These are phyloP conservation scores for Coniophora puteana DNA, from an alignment of 1,284 basidiomycete genomes.

Conservation along the genomic window DNA sequence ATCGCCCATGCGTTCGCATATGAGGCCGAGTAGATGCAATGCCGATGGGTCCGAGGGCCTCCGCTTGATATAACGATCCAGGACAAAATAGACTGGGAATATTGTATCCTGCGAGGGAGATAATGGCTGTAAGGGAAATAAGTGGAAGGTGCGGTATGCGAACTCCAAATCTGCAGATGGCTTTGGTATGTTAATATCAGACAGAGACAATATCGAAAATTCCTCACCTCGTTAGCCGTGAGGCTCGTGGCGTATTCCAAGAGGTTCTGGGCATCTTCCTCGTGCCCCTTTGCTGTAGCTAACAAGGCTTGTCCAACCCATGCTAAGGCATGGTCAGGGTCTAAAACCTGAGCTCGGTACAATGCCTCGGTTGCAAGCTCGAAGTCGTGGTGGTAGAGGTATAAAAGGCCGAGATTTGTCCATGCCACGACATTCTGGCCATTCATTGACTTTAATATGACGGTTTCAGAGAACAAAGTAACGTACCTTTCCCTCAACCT, in stretches of 20 bases:
- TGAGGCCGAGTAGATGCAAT: constrained; percentile 81
- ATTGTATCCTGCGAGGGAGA: constrained; percentile 39
- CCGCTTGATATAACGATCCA: constrained; percentile 74
- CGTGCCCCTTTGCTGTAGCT: constrained; percentile 64
- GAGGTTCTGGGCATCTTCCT: constrained; percentile 62
- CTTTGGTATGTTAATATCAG: constrained; percentile 37
- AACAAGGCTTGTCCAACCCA: constrained; percentile 94
- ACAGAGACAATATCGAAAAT: constrained; percentile 1
- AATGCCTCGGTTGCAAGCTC: constrained; percentile 88
- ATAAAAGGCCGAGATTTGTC: constrained; percentile 90
- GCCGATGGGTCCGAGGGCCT: constrained; percentile 71
- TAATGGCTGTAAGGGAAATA: constrained; percentile 28
- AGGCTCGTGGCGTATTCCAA: constrained; percentile 84
- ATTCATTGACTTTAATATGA: constrained; percentile 9
- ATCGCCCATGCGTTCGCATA: constrained; percentile 84
- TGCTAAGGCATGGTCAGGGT: constrained; percentile 87
- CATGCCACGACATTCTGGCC: constrained; percentile 75
- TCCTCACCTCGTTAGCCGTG: constrained; percentile 63
- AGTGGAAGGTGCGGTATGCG: constrained; percentile 61
- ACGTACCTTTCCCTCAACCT: constrained; percentile 75
- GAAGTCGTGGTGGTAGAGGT: constrained; percentile 77
- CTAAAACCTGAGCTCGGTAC: constrained; percentile 84
- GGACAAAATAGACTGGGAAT: constrained; percentile 76
- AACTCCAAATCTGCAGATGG: constrained; percentile 85
- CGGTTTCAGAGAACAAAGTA: background rate